Conservation (phyloP, 768 basidiomycete species). For the Boletus insuetus region DNA sequence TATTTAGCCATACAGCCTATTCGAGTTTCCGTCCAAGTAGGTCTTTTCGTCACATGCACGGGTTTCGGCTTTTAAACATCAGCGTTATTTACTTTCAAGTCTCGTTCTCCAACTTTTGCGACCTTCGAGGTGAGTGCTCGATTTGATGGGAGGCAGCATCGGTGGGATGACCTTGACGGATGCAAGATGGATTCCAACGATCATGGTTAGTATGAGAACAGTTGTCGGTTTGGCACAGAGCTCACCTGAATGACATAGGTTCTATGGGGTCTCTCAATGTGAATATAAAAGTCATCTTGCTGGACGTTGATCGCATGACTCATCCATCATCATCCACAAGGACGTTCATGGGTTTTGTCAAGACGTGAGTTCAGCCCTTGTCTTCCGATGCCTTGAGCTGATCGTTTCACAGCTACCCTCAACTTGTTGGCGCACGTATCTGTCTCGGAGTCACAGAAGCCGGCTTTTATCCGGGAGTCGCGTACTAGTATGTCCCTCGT, state of each 20-base stretch:
- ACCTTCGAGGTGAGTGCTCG: background rate
- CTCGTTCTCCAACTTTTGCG: background rate
- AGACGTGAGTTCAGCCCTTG: background rate
- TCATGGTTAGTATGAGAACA: background rate
- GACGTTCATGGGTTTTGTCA: slow-evolving; percentile 2
- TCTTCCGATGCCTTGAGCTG: background rate
- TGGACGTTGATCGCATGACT: background rate
- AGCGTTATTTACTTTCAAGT: background rate
- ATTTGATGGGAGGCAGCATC: background rate
- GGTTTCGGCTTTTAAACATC: background rate
- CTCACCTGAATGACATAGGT: background rate
- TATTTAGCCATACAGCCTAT: background rate
- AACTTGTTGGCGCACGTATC: background rate
- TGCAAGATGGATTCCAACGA: slow-evolving; percentile 1
- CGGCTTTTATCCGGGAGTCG: background rate
- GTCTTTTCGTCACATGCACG: background rate
- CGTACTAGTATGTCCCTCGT: background rate
- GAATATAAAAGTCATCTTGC: background rate
- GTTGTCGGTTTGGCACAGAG: no score
- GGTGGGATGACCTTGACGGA: background rate
- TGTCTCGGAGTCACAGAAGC: slow-evolving; percentile 2
- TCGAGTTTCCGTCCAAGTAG: background rate
- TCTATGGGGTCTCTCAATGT: slow-evolving; percentile 1
- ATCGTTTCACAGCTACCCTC: background rate
- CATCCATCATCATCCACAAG: background rate